Evolutionary conservation across 805 yeast species (phyloP).

Genomic region (Myxozyma udenii): DNA sequence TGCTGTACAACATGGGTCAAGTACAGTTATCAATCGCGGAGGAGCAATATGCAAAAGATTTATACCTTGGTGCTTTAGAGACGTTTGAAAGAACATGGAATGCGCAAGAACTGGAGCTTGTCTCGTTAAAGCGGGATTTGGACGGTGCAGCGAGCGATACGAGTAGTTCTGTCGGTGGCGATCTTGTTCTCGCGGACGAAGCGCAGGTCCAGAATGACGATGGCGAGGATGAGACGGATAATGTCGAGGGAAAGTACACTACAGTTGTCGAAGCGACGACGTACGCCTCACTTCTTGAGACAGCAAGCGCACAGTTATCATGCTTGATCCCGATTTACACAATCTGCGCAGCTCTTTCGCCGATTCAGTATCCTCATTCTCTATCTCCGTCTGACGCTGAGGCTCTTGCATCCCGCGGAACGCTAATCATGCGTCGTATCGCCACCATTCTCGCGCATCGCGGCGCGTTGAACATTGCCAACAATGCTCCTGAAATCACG

Average conservation of each 20-base stretch:
- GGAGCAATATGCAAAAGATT: constrained; percentile 17
- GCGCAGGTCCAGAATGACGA: background rate
- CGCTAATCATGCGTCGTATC: constrained; percentile 19
- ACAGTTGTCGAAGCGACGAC: constrained; percentile 28
- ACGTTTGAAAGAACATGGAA: constrained; percentile 21
- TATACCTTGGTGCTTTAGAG: constrained; percentile 18
- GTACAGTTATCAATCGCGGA: constrained; percentile 27
- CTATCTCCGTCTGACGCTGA: background rate
- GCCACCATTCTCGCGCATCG: constrained; percentile 15
- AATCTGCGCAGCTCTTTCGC: constrained; percentile 12
- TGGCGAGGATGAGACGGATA: constrained; percentile 2
- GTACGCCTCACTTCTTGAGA: constrained; percentile 22
- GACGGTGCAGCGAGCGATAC: background rate
- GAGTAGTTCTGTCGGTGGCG: background rate
- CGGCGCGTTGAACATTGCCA: constrained; percentile 4
- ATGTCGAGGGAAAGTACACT: constrained; percentile 20
- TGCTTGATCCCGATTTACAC: constrained; percentile 28
- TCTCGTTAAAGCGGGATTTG: constrained; percentile 3
- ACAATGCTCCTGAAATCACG: background rate
- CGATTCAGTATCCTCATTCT: background rate
- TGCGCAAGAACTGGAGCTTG: constrained; percentile 19
- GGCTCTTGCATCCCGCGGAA: constrained; percentile 8
- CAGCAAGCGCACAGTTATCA: constrained; percentile 24
- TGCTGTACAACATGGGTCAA: constrained; percentile 27
- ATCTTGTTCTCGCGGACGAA: background rate